Conservation (phyloP, 1,284 basidiomycete species). For the Phaffia rhodozyma region DNA sequence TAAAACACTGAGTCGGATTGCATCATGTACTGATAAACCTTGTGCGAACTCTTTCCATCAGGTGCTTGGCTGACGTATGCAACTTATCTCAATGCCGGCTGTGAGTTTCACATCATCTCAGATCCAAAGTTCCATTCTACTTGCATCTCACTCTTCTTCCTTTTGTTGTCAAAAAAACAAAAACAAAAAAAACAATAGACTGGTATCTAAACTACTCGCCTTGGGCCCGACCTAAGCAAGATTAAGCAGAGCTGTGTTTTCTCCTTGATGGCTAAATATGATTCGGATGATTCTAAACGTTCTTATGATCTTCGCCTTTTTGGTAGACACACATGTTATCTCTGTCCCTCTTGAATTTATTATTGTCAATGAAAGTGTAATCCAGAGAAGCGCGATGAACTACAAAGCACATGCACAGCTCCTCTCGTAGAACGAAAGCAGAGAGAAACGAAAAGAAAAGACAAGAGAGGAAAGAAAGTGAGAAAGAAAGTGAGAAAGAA, state of each 20-base stretch:
- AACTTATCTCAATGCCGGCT: slow-evolving; percentile 56
- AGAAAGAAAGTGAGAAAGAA: neutral
- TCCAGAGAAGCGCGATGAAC: too few relatives aligned
- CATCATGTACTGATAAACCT: neutral
- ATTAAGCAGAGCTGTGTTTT: neutral
- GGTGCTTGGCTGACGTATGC: slow-evolving; percentile 37
- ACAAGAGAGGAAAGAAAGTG: neutral
- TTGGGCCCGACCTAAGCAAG: neutral
- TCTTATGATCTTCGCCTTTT: too few relatives aligned
- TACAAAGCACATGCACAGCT: too few relatives aligned
- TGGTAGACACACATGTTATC: too few relatives aligned
- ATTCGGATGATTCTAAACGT: too few relatives aligned
- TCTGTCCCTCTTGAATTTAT: too few relatives aligned
- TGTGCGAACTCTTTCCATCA: too few relatives aligned
- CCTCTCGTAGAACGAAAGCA: neutral
- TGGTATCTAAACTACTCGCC: slow-evolving; percentile 14
- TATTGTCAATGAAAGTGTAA: too few relatives aligned
- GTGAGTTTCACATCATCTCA: neutral
- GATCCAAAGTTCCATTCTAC: neutral
- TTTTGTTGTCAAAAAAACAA: too few relatives aligned
- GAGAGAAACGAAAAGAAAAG: neutral
- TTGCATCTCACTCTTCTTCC: neutral
- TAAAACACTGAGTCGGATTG: too few relatives aligned
- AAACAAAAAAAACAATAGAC: slow-evolving; percentile 7
- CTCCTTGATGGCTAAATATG: too few relatives aligned